A percentile compares a stretch with the other conserved stretches of the same genome.
phyloP scores from a whole-genome alignment of 495 filamentous ascomycete genomes.

The Penicillium macrosclerotiorum region DNA sequence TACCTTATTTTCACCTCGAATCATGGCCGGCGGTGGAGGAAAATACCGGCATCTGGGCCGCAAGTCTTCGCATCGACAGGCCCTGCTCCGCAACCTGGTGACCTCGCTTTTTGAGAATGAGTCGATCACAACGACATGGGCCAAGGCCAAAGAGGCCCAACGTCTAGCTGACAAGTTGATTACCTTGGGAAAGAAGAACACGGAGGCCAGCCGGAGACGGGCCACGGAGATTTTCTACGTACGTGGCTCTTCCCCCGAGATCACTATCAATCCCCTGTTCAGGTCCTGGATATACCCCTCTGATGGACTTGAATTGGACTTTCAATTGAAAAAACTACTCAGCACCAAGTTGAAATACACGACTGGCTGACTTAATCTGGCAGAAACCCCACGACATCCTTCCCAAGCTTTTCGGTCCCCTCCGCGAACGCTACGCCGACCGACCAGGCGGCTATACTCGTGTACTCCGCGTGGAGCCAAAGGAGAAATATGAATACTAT shows the following conservation, averaged over 20 bases:
- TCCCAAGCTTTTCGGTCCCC: conserved; percentile 82
- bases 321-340: too few species aligned
- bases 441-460: conserved; percentile 93
- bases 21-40: conserved; percentile 79
- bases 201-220: conserved; percentile 64
- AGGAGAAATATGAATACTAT: conserved; percentile 38
- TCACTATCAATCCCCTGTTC: not conserved
- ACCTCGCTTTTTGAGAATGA: conserved; percentile 93
- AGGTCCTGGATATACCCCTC: too few species aligned
- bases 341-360: too few species aligned
- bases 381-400: conserved; percentile 66
- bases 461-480: conserved; percentile 80
- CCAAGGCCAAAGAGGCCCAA: conserved; percentile 96
- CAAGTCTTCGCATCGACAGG: conserved; percentile 80
- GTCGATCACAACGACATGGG: conserved; percentile 89
- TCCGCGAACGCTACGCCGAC: conserved; percentile 74
- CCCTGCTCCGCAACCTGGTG: conserved; percentile 92
- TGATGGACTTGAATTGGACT: too few species aligned
- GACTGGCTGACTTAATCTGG: too few species aligned
- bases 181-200: conserved; percentile 87
- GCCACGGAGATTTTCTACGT: conserved; percentile 81
- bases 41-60: conserved; percentile 88
- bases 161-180: conserved; percentile 89
- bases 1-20: conserved; percentile 11
- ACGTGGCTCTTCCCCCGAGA: conserved; percentile 32